Evolutionary conservation across 2,329 filamentous ascomycete genomes (phyloP).

Genomic region (Ophiostoma populinum): DNA sequence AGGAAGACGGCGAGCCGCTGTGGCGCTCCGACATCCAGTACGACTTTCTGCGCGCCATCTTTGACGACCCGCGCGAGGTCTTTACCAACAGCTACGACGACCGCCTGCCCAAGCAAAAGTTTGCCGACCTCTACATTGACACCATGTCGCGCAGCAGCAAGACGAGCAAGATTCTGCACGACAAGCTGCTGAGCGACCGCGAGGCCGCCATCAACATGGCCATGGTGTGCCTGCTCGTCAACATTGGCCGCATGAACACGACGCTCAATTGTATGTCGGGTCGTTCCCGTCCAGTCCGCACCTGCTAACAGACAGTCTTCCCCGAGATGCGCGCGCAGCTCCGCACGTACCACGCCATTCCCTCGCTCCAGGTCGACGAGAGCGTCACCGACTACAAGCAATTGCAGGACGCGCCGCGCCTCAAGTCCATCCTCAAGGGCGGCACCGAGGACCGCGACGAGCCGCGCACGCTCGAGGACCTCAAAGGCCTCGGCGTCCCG

Average conservation of each 20-base stretch:
- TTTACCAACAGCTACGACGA: conserved; percentile 85
- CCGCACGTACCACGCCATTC: conserved; percentile 94
- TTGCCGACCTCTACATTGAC: conserved; percentile 94
- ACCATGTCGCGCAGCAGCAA: conserved; percentile 98
- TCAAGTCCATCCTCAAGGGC: conserved; percentile 95
- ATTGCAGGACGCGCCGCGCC: conserved; percentile 81
- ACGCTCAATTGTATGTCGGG: conserved; percentile 83
- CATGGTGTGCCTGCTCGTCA: conserved; percentile 95
- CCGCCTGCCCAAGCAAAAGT: conserved; percentile 48
- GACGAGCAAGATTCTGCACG: conserved; percentile 94
- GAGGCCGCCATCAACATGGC: conserved; percentile 94
- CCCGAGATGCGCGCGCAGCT: conserved; percentile 97
- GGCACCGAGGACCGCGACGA: conserved; percentile 81
- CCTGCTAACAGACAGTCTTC: conserved; percentile 49
- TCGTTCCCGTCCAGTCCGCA: background rate
- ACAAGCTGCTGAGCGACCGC: conserved; percentile 85
- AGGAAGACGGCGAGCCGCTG: conserved; percentile 72
- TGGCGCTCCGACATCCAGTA: conserved; percentile 82
- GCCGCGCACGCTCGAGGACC: conserved; percentile 66
- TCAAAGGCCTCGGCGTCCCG: conserved; percentile 46
- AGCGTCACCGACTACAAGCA: conserved; percentile 96
- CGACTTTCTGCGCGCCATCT: conserved; percentile 66
- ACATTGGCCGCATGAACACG: conserved; percentile 96
- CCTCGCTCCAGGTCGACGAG: conserved; percentile 84
- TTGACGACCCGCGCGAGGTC: conserved; percentile 54